Evolutionary conservation across 2,329 filamentous ascomycete genomes (phyloP), one percentile per base, ranked within the genome.

Genomic region (Penicillium sp.): DNA sequence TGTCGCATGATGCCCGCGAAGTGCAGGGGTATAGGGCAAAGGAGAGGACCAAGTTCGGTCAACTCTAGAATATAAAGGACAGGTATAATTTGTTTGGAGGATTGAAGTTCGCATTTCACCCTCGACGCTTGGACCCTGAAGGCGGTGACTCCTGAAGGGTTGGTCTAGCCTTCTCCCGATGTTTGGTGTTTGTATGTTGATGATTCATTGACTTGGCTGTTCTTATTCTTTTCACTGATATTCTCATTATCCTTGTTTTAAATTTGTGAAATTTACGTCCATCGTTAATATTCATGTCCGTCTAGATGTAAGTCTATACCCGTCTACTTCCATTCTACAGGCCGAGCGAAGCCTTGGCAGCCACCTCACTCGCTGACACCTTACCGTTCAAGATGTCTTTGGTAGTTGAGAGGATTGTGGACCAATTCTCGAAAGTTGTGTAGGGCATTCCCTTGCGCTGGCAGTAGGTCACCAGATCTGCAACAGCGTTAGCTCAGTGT

Each of bases 401-500:
- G 60, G 91, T 88, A 31, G 88, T 89, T 60, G 84, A 80, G 48
- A 90, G 81, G 69, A 96, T 96, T 62, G 87, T 85, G 7, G 84
- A 84, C 86, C 93, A 97, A 78, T 93, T 86, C 68, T 90, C 82
- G 73, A 97, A 97, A 3, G 90, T 86, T 15, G 90, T 93, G 74
- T 95, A 97, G 0, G 93, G 92, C 21, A 96, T 87, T 10, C 89
- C 85, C 74, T 96, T 86, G 54, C 86, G 86, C 67, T 93, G 88
- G 72, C 93, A 97, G 78, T 91, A 97, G 15, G 83, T 86, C 62
- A 97, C 89, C 56, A 97, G 84, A 75, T 97, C 92, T 91, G 61
- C 19, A 38, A 50, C 45, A 71, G 60, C 15, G 56, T 48, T 51
- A 29, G 31, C 13, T 33, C n/a, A 23, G 21, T 21, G 25, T 31